Percentiles rank a stretch among this genome's conserved stretches.
Evolutionary conservation across 2,329 filamentous ascomycete genomes (phyloP).

Genomic region (Xylogone sp.): DNA sequence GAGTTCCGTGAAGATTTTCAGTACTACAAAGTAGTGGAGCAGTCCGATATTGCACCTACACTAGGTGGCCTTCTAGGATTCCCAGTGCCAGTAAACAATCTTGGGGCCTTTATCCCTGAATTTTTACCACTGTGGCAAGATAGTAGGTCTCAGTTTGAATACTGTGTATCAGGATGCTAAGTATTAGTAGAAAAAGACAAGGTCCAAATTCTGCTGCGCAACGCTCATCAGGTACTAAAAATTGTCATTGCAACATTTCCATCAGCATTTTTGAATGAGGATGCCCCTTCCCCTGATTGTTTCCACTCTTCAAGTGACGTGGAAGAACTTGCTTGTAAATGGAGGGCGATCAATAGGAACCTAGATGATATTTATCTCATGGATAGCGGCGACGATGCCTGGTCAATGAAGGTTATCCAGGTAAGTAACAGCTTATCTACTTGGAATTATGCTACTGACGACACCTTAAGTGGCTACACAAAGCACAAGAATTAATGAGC

Average conservation of each 20-base stretch:
- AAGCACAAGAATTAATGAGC: conserved; percentile 71
- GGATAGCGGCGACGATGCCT: conserved; percentile 31
- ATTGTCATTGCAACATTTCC: conserved; percentile 74
- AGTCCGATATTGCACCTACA: conserved; percentile 90
- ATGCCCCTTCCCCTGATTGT: conserved; percentile 20
- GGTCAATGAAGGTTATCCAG: conserved; percentile 40
- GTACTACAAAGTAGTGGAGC: conserved; percentile 83
- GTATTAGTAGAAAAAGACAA: conserved; percentile 43
- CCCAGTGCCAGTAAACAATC: conserved; percentile 82
- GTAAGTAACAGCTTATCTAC: conserved; percentile 23
- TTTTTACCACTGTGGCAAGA: conserved; percentile 74
- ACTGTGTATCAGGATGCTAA: conserved; percentile 9
- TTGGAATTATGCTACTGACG: conserved; percentile 12
- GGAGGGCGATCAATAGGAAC: conserved; percentile 42
- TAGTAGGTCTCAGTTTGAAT: conserved; percentile 38
- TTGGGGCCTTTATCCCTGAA: conserved; percentile 79
- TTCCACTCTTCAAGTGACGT: conserved; percentile 28
- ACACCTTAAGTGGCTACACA: conserved; percentile 32
- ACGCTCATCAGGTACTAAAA: conserved; percentile 74
- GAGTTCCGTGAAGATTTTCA: conserved; percentile 66
- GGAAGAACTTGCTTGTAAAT: conserved; percentile 65
- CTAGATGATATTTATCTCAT: conserved; percentile 12
- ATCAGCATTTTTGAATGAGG: conserved; percentile 42
- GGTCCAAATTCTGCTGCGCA: conserved; percentile 67
- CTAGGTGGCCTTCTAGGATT: conserved; percentile 83